phyloP scores from a whole-genome alignment of 192 early-diverging fungal genomes.

The Obelidium mucronatum region DNA sequence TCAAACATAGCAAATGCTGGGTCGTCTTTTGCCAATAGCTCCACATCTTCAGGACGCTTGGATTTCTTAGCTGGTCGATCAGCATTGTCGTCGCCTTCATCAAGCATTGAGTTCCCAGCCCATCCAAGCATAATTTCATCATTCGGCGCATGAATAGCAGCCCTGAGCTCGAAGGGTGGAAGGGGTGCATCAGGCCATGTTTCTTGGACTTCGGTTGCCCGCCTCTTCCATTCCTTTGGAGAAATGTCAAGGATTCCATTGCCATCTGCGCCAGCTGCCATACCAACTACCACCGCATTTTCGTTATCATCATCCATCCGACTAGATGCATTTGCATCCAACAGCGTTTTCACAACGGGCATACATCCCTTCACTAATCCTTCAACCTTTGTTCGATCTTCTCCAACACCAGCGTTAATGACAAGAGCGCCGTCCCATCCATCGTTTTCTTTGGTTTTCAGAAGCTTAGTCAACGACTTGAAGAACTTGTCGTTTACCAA shows the following conservation, averaged over 20 bases:
- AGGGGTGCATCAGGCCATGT: conserved; percentile 32
- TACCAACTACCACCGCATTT: conserved; percentile 37
- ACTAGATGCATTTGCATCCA: conserved; percentile 31
- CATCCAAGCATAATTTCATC: conserved; percentile 36
- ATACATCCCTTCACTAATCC: conserved; percentile 4
- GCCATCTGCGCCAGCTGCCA: conserved; percentile 1
- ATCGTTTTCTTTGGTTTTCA: conserved; percentile 31
- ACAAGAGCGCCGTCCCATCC: conserved; percentile 26
- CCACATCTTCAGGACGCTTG: conserved; percentile 1
- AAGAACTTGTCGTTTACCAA: conserved; percentile 29
- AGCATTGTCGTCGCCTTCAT: neutral
- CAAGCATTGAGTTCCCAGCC: conserved; percentile 34
- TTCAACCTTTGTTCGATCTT: conserved; percentile 16
- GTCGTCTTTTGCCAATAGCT: conserved; percentile 24
- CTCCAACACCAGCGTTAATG: conserved; percentile 35
- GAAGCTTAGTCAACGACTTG: neutral
- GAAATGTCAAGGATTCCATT: conserved; percentile 2
- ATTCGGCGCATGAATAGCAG: conserved; percentile 23
- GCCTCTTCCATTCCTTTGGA: conserved; percentile 28
- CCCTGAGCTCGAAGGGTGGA: conserved; percentile 30
- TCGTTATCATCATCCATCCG: conserved; percentile 35
- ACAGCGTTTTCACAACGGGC: neutral
- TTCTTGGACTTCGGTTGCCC: conserved; percentile 16
- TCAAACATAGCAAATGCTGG: conserved; percentile 36
- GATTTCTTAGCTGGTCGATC: neutral